phyloP scores from a whole-genome alignment of 2,329 filamentous ascomycete genomes.

The Diplodia sapinea region DNA sequence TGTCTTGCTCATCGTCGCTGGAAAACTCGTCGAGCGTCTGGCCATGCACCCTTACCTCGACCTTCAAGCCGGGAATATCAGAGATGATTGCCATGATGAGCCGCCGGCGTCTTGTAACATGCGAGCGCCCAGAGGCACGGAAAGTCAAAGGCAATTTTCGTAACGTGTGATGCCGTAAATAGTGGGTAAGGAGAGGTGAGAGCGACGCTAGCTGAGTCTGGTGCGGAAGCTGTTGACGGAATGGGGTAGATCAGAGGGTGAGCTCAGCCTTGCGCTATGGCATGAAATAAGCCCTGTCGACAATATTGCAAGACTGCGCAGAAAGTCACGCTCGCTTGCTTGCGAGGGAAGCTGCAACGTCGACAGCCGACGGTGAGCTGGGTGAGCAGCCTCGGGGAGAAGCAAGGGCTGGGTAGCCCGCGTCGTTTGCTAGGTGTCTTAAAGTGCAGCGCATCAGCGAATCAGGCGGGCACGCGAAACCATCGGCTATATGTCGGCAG shows the following conservation, averaged over 20 bases:
- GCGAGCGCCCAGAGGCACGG: background rate
- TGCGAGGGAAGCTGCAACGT: background rate
- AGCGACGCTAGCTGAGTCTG: background rate
- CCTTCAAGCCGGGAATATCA: background rate
- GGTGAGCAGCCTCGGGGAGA: background rate
- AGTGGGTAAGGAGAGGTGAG: background rate
- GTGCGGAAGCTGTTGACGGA: too few species aligned
- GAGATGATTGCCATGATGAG: conserved; percentile 3
- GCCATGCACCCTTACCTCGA: background rate
- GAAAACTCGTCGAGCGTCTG: background rate
- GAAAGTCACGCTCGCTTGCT: background rate
- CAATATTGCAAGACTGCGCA: background rate
- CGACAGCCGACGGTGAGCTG: background rate
- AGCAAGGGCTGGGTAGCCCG: background rate
- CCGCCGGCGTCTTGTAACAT: background rate
- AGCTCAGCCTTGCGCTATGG: background rate
- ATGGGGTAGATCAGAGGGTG: background rate
- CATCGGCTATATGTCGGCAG: background rate
- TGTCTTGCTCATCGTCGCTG: background rate
- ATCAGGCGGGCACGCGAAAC: background rate
- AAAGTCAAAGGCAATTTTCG: background rate
- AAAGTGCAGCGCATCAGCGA: background rate
- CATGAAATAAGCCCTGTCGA: background rate
- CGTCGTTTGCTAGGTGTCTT: background rate
- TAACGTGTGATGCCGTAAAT: background rate